phyloP scores from a whole-genome alignment of 2,329 filamentous ascomycete genomes.

The Calonectria pseudoturangicola region DNA sequence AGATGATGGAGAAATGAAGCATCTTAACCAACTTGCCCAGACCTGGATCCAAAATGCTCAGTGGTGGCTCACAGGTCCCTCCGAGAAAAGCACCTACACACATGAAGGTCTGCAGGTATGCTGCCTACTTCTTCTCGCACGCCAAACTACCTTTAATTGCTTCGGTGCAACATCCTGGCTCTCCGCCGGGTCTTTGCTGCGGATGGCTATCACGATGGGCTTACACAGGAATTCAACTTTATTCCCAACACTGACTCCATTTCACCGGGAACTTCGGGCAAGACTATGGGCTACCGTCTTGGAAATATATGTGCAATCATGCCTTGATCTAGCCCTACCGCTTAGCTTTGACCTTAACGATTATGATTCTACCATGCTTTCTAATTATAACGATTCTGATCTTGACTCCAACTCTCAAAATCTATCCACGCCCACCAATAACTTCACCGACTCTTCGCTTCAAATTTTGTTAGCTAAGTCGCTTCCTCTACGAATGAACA shows the following conservation, averaged over 20 bases:
- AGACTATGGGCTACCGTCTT: conserved; percentile 53
- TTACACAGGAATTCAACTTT: conserved; percentile 50
- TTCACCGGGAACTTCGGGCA: conserved; percentile 48
- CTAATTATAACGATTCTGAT: conserved; percentile 51
- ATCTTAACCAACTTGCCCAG: conserved; percentile 47
- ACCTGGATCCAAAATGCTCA: conserved; percentile 54
- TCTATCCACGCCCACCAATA: conserved; percentile 29
- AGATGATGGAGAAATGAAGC: conserved; percentile 42
- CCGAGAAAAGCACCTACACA: conserved; percentile 52
- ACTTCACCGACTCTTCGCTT: conserved; percentile 50
- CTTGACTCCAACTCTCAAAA: conserved; percentile 40
- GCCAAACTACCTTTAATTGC: conserved; percentile 54
- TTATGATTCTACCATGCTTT: conserved; percentile 48
- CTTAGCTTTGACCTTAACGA: conserved; percentile 44
- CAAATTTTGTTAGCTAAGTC: conserved; percentile 50
- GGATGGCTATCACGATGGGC: conserved; percentile 54
- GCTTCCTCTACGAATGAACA: conserved; percentile 46
- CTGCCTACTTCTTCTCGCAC: conserved; percentile 50
- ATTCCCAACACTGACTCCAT: conserved; percentile 46
- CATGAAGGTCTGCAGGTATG: conserved; percentile 52
- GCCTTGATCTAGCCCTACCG: conserved; percentile 51
- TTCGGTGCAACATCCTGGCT: conserved; percentile 53
- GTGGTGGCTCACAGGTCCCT: conserved; percentile 53
- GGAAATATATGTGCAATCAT: conserved; percentile 50
- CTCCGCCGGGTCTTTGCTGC: conserved; percentile 50